Evolutionary conservation across 345 rosid genomes (phyloP), one percentile per base, ranked within the genome.

Genomic region (Lenwebbia sp.): DNA sequence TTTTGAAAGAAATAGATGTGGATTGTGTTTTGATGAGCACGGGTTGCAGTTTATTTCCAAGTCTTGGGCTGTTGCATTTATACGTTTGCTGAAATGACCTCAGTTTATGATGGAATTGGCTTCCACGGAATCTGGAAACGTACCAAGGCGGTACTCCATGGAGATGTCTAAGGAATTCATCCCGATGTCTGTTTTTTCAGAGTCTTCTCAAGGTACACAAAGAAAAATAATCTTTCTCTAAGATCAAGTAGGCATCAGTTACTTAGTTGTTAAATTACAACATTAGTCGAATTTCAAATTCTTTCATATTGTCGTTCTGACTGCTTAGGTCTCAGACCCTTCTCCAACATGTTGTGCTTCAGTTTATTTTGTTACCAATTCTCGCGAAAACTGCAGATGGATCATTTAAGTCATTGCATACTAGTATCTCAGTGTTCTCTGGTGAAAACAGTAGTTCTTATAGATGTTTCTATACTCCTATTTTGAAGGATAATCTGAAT

Each of bases 41-140:
- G 7, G 55, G 13, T 55, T 40, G 23, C 58, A n/a, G 76, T 33
- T 65, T 33, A 65, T 65, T 23, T 65, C 76, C 23, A 19, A 19
- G 44, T 33, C 76, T 65, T 65, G 25, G 33, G 78, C 44, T 70
- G 78, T 33, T 70, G 78, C 78, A 70, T 33, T 58, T 47, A 9
- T 52, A 60, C 17, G n/a, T 58, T 12, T 60, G 60, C 12, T 60
- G 86, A 76, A 86, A 85, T 82, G 54, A 90, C 37, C 82, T 86
- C 93, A 94, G 96, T 94, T 92, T 89, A 90, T 93, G 54, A 92
- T 94, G 96, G 95, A 93, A 89, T 89, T 96, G 93, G 89, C 89
- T 85, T 91, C 92, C 88, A 86, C 90, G 85, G 98, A 94, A 88
- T 90, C 92, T 87, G 95, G 94, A 70, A 88, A 92, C 86, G 89